These are phyloP conservation scores for Sporothrix brunneoviolacea DNA, from an alignment of 2,329 filamentous ascomycete species.

Conservation along the genomic window DNA sequence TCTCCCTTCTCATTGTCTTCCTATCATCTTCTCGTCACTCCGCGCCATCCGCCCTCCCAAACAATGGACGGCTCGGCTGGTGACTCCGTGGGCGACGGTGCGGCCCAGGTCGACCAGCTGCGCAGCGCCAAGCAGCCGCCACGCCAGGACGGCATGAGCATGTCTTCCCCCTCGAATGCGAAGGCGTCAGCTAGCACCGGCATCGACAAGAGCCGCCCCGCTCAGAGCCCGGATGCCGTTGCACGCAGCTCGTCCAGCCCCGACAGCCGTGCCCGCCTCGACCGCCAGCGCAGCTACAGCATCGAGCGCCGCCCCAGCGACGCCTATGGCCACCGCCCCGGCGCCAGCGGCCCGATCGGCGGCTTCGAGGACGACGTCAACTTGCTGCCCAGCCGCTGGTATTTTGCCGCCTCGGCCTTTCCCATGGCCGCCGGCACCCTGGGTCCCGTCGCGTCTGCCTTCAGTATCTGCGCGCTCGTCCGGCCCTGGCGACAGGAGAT, in stretches of 20 bases:
- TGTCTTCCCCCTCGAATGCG: background rate
- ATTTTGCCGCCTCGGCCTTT: constrained; percentile 59
- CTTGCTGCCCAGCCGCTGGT: constrained; percentile 46
- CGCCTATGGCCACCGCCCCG: background rate
- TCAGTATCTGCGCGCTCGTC: constrained; percentile 81
- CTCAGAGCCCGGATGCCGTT: background rate
- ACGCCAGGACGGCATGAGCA: background rate
- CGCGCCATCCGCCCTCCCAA: background rate
- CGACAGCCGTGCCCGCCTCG: background rate
- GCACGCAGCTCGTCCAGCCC: background rate
- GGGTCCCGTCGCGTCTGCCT: constrained; percentile 78
- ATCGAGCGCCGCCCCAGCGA: background rate
- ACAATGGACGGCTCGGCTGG: constrained; percentile 6
- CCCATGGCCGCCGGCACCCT: constrained; percentile 78
- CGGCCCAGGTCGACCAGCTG: background rate
- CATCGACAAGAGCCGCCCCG: background rate
- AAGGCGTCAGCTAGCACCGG: background rate
- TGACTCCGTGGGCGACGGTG: background rate
- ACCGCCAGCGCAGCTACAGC: constrained; percentile 2
- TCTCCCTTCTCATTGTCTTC: background rate
- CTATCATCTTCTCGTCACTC: background rate
- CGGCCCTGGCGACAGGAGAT: constrained; percentile 65
- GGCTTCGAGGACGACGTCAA: background rate
- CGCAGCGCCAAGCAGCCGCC: background rate
- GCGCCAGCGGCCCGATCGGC: background rate